Percentiles rank a stretch among this genome's conserved stretches.
phyloP scores from a whole-genome alignment of 148 eudicot species.

The Cornus kousa region DNA sequence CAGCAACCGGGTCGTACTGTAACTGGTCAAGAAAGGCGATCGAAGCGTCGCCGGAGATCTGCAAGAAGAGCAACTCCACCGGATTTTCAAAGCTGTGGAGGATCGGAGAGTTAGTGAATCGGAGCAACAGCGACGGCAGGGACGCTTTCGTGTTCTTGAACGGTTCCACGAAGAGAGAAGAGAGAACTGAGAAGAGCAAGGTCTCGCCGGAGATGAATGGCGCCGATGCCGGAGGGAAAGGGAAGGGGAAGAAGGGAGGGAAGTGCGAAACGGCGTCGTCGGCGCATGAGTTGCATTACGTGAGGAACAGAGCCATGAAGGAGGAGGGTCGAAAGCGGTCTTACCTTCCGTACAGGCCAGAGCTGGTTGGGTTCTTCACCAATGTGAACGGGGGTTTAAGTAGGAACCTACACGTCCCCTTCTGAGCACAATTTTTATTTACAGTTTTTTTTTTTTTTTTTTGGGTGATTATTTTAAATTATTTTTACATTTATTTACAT shows the following conservation, averaged over 20 bases:
- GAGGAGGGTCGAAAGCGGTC: conserved; percentile 46
- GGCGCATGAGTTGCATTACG: conserved; percentile 63
- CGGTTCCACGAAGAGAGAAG: not conserved
- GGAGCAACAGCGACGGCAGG: conserved; percentile 80
- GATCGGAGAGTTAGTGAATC: conserved; percentile 42
- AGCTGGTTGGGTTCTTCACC: conserved; percentile 75
- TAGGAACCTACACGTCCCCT: conserved; percentile 75
- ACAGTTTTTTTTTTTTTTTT: not conserved
- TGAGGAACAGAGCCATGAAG: conserved; percentile 35
- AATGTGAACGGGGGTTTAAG: conserved; percentile 62
- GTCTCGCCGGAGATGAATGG: not conserved
- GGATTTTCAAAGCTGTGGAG: conserved; percentile 89
- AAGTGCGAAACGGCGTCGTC: conserved; percentile 44
- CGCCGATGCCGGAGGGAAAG: conserved; percentile 9
- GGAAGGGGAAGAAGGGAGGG: not conserved
- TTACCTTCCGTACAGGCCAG: conserved; percentile 75
- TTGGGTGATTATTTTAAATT: no score
- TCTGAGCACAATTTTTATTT: conserved; percentile 19
- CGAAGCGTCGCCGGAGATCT: conserved; percentile 38
- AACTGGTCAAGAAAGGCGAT: conserved; percentile 36
- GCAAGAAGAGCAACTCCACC: conserved; percentile 89
- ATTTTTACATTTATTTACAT: no score
- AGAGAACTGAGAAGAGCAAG: not conserved
- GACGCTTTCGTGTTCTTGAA: conserved; percentile 67
- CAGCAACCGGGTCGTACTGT: conserved; percentile 43